Evolutionary conservation across 331 rosid species (phyloP), one percentile per base, ranked within the genome.

Genomic region (Quercus phellos): DNA sequence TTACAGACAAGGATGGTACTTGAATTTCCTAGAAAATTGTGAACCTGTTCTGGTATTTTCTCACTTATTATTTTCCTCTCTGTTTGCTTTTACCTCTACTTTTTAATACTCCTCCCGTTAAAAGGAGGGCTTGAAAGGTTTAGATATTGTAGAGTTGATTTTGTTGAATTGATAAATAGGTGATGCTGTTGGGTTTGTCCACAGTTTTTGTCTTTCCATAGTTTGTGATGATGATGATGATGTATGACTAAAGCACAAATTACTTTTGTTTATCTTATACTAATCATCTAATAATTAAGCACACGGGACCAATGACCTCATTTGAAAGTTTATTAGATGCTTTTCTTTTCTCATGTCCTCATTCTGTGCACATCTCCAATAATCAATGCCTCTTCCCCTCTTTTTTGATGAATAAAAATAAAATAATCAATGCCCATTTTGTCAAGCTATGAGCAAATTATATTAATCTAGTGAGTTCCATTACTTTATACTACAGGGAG

Each of bases 131-230:
- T 51, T 56, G 74, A 73, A 80, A 76, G 76, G 80, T 69, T 54
- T 78, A 75, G 84, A 82, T 55, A 58, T 55, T 64, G 83, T 73
- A 85, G 76, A 86, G 82, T 50, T 83, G 70, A 75, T 71, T 88
- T 87, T 82, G 81, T 73, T 80, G 82, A 82, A 84, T 78, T 75
- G 80, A 16, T 73, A 75, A 66, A 63, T 46, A 51, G 74, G 55
- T 78, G 77, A 80, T 58, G 74, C 53, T 60, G 75, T 78, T 82
- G 84, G 83, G 56, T 78, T 19, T 74, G 84, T 79, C 86, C 84
- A 56, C 69, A 78, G 59, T 61, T 77, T 59, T 77, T 79, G 80
- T 72, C 46, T 80, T 73, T 81, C 50, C 19, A 29, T 70, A 61
- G 59, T 73, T 56, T 29, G 73, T 81, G 80, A 74, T 51, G 64